Conservation (phyloP, 1,284 basidiomycete genomes). For the Ustilago vetiveriae region DNA sequence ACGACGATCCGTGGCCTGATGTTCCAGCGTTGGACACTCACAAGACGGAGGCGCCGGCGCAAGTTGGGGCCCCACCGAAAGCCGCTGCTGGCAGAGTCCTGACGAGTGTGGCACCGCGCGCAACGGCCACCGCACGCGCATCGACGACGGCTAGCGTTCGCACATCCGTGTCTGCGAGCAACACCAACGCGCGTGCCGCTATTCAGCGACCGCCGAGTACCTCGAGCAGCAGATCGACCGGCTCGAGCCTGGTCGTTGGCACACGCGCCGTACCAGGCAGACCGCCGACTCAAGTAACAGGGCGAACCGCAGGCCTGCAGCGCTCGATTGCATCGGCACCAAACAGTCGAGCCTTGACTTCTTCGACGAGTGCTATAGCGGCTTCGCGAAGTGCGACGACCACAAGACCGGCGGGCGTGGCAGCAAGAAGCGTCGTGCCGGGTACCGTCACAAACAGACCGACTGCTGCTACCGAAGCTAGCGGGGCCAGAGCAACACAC, state of each 20-base stretch:
- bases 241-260: background rate
- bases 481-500: background rate
- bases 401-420: background rate
- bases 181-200: too few relatives aligned
- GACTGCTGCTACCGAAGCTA: background rate
- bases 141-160: too few relatives aligned
- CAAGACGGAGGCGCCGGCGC: background rate
- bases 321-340: slow-evolving; percentile 31
- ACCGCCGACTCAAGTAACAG: background rate
- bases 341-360: slow-evolving; percentile 7
- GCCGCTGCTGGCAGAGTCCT: background rate
- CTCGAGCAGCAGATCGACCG: background rate
- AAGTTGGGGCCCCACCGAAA: background rate
- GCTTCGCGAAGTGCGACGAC: background rate
- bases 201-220: background rate
- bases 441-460: background rate
- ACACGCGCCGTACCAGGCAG: background rate
- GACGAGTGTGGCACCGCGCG: background rate
- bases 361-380: background rate
- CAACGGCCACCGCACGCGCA: too few relatives aligned
- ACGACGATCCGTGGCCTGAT: slow-evolving; percentile 43
- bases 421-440: background rate
- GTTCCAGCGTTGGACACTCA: slow-evolving; percentile 10
- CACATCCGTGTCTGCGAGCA: too few relatives aligned
- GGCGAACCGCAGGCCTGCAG: slow-evolving; percentile 19